Conservation (phyloP, 2,329 filamentous ascomycete genomes). For the Xylariaceae sp. region DNA sequence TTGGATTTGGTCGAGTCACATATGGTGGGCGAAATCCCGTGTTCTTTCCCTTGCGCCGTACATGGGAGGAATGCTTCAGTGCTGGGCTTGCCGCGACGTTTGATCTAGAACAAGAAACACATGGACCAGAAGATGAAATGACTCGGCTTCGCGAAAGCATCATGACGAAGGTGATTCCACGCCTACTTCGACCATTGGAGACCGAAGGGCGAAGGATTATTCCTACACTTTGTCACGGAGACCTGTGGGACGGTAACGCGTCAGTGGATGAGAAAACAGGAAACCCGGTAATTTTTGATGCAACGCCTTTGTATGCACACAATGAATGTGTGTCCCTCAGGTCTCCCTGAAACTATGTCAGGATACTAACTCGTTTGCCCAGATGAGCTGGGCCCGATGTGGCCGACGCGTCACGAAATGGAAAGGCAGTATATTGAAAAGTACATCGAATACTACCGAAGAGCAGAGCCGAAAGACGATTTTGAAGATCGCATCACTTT, state of each 20-base stretch:
- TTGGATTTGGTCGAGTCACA: slow-evolving; percentile 22
- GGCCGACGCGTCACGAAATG: slow-evolving; percentile 6
- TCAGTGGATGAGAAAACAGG: slow-evolving; percentile 7
- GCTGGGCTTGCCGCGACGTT: slow-evolving; percentile 5
- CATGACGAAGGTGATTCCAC: slow-evolving; percentile 17
- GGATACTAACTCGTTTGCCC: background rate
- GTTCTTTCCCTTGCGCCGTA: slow-evolving; percentile 13
- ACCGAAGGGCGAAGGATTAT: slow-evolving; percentile 3
- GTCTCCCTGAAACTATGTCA: too few relatives aligned
- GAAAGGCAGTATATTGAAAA: slow-evolving; percentile 12
- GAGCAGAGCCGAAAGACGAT: slow-evolving; percentile 25
- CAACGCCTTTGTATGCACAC: slow-evolving; percentile 13
- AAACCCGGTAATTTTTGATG: slow-evolving; percentile 11
- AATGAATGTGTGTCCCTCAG: slow-evolving; percentile 16
- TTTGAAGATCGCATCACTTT: slow-evolving; percentile 28
- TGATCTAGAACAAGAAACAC: slow-evolving; percentile 10
- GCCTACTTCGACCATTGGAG: slow-evolving; percentile 16
- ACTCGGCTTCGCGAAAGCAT: slow-evolving; percentile 2
- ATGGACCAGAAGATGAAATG: slow-evolving; percentile 15
- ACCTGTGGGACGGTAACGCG: slow-evolving; percentile 20
- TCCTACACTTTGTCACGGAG: slow-evolving; percentile 13
- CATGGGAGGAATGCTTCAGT: slow-evolving; percentile 26
- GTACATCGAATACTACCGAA: slow-evolving; percentile 18
- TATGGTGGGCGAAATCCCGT: slow-evolving; percentile 21
- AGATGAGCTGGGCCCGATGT: slow-evolving; percentile 18